Percentiles rank a stretch among this genome's conserved stretches.
Conservation (phyloP, 1,284 basidiomycete species). For the Melampsora larici-populina region DNA sequence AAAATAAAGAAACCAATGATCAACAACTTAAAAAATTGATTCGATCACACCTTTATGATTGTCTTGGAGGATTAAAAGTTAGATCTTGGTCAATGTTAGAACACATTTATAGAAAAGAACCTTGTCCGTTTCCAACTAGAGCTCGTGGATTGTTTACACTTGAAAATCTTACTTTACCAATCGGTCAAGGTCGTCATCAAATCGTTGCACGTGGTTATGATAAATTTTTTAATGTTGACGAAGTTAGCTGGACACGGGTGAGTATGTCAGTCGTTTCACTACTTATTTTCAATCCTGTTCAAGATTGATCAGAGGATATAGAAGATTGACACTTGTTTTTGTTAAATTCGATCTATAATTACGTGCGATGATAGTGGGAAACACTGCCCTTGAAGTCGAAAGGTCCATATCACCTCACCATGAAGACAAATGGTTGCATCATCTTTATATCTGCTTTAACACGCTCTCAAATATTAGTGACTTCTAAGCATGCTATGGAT, state of each 20-base stretch:
- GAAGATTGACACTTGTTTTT: not conserved
- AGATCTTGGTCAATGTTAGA: constrained; percentile 95
- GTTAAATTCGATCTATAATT: constrained; percentile 27
- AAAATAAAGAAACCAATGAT: no score
- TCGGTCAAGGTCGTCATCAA: constrained; percentile 47
- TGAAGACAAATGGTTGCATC: constrained; percentile 97
- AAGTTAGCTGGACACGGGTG: constrained; percentile 90
- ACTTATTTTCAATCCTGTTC: not conserved
- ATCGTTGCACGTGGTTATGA: constrained; percentile 93
- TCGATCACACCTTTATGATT: no score
- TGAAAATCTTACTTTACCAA: constrained; percentile 51
- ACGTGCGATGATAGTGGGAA: constrained; percentile 66
- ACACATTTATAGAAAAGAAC: constrained; percentile 81
- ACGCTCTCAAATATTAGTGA: constrained; percentile 71
- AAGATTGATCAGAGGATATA: not conserved
- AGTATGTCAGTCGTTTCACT: constrained; percentile 51
- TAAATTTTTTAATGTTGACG: constrained; percentile 98
- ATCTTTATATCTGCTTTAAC: constrained; percentile 90
- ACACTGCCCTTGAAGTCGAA: constrained; percentile 69
- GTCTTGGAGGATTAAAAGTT: constrained; percentile 51
- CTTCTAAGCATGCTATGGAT: constrained; percentile 84
- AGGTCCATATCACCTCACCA: constrained; percentile 79
- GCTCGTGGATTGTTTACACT: constrained; percentile 80
- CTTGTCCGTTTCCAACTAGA: constrained; percentile 84
- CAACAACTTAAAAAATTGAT: no score